Evolutionary conservation across 176 grass and related monocot species (phyloP).

Genomic region (Zizania latifolia): DNA sequence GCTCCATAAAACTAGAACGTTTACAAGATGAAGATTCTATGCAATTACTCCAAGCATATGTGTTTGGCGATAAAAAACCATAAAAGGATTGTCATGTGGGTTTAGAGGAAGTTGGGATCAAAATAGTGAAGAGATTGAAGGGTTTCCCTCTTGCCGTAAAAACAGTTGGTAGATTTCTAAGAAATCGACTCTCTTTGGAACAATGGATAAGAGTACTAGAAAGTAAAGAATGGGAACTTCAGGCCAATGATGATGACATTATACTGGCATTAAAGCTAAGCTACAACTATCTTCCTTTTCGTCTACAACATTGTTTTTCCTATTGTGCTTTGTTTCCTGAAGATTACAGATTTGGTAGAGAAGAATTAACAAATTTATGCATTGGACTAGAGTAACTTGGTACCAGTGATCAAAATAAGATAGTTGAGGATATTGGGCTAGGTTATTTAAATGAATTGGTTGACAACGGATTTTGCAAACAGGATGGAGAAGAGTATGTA

Average conservation of each 20-base stretch:
- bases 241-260: background rate
- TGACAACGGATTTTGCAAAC: background rate
- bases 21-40: background rate
- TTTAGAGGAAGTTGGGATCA: background rate
- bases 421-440: background rate
- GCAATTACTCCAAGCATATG: background rate
- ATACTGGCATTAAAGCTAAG: conserved; percentile 39
- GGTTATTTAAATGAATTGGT: background rate
- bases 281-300: conserved; percentile 25
- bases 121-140: background rate
- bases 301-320: conserved; percentile 26
- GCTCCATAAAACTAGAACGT: background rate
- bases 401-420: background rate
- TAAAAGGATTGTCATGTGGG: accelerated
- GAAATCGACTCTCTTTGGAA: background rate
- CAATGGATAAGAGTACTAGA: background rate
- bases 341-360: background rate
- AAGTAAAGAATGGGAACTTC: conserved; percentile 19
- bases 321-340: conserved; percentile 34
- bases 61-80: background rate
- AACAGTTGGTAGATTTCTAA: background rate
- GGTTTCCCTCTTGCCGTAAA: conserved; percentile 15
- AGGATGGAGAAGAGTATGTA: background rate
- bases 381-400: conserved; percentile 4
- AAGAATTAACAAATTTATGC: conserved; percentile 24